Conservation (phyloP, 2,329 filamentous ascomycete species). For the Cercospora sp. region DNA sequence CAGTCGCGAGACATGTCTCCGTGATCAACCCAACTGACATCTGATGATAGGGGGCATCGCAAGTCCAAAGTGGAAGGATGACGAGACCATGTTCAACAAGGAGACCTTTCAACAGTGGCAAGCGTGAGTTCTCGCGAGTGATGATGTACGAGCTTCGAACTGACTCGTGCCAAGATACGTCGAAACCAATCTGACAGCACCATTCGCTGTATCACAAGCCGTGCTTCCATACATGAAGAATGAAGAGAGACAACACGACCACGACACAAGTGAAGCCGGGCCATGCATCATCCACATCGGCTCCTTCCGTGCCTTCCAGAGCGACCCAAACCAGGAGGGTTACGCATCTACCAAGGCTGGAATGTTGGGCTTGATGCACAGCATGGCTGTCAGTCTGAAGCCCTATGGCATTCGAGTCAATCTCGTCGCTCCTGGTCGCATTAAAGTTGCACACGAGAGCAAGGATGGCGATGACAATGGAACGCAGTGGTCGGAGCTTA, state of each 20-base stretch:
- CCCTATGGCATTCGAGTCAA: conserved; percentile 48
- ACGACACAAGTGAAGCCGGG: conserved; percentile 25
- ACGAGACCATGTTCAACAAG: conserved; percentile 37
- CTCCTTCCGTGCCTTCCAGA: conserved; percentile 51
- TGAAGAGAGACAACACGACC: conserved; percentile 16
- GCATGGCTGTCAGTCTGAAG: conserved; percentile 50
- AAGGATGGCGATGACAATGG: conserved; percentile 45
- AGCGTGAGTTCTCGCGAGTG: conserved; percentile 21
- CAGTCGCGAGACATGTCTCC: not conserved
- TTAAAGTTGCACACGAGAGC: conserved; percentile 49
- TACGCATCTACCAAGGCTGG: conserved; percentile 54
- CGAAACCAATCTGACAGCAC: conserved; percentile 44
- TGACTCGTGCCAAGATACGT: conserved; percentile 32
- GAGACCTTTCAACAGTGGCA: conserved; percentile 41
- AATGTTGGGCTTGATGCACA: conserved; percentile 50
- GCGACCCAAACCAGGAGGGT: conserved; percentile 51
- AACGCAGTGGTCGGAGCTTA: conserved; percentile 44
- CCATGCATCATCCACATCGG: conserved; percentile 50
- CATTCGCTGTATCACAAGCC: conserved; percentile 35
- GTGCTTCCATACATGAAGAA: conserved; percentile 36
- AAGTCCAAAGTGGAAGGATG: conserved; percentile 37
- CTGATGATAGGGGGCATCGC: conserved; percentile 34
- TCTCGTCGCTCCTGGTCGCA: conserved; percentile 52
- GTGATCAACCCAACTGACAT: too few relatives aligned
- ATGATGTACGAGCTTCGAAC: not conserved